A percentile compares a stretch with the other conserved stretches of the same genome.
Conservation (phyloP, 192 early-diverging fungal genomes). For the Dissophora globulifera region DNA sequence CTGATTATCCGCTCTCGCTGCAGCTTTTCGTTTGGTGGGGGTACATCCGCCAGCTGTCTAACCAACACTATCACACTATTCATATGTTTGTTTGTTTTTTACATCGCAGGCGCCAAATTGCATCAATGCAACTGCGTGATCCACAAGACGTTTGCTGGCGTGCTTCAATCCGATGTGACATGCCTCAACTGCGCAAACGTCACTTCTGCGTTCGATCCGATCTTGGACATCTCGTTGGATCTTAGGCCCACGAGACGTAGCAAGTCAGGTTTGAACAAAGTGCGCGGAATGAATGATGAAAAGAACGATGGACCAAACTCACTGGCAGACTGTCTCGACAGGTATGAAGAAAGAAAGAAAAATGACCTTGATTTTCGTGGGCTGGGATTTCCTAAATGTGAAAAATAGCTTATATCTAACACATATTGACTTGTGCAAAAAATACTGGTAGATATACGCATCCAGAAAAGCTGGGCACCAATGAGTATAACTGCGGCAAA, state of each 20-base stretch:
- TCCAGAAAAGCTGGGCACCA: constrained; percentile 78
- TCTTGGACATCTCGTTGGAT: constrained; percentile 92
- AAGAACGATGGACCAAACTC: constrained; percentile 56
- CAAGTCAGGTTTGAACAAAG: constrained; percentile 44
- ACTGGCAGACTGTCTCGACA: constrained; percentile 72
- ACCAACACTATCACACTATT: no score
- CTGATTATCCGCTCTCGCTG: no score
- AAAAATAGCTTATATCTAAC: no score
- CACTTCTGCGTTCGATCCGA: constrained; percentile 85
- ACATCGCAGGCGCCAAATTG: constrained; percentile 27
- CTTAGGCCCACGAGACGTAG: constrained; percentile 61
- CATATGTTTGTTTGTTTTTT: not conserved
- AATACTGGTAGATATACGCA: constrained; percentile 65
- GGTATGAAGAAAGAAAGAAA: no score
- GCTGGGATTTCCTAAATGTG: not conserved
- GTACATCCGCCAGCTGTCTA: no score
- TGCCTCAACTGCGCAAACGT: constrained; percentile 83
- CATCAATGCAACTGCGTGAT: constrained; percentile 84
- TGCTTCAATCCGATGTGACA: constrained; percentile 91
- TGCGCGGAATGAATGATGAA: constrained; percentile 31
- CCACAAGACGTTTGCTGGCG: constrained; percentile 90
- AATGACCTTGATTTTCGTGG: not conserved
- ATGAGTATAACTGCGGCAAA: constrained; percentile 74
- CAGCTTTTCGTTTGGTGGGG: no score
- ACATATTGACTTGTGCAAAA: no score